Evolutionary conservation across 805 yeast species (phyloP).

Genomic region (Ogataea kodamae): DNA sequence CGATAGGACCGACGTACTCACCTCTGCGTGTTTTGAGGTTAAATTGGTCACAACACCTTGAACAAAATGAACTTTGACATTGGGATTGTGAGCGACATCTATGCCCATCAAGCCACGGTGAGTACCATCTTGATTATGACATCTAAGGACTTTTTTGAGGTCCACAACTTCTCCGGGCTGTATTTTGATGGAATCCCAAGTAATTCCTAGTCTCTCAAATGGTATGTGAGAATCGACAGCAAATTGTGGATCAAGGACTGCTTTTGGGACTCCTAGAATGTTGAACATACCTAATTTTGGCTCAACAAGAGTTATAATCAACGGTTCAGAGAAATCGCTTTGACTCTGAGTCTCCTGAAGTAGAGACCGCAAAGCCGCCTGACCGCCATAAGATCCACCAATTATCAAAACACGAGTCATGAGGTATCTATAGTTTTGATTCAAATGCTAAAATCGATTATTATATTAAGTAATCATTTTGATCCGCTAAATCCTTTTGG

Average conservation of each 20-base stretch:
- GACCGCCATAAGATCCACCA: slow-evolving; percentile 17
- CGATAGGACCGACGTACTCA: slow-evolving; percentile 1
- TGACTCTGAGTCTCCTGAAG: slow-evolving; percentile 5
- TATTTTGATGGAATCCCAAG: slow-evolving; percentile 14
- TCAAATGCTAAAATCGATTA: too few species aligned
- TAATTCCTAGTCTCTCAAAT: slow-evolving; percentile 8
- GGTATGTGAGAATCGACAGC: slow-evolving; percentile 23
- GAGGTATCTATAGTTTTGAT: too few species aligned
- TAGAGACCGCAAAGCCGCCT: slow-evolving; percentile 9
- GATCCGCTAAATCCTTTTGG: too few species aligned
- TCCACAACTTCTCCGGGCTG: slow-evolving; percentile 1
- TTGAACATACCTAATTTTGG: slow-evolving; percentile 42
- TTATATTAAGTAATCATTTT: too few species aligned
- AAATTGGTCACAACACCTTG: slow-evolving; percentile 12
- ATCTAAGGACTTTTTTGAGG: slow-evolving; percentile 6
- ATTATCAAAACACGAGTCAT: slow-evolving; percentile 11
- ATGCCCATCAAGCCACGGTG: slow-evolving; percentile 2
- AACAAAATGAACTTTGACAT: slow-evolving; percentile 11
- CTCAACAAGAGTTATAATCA: slow-evolving; percentile 35
- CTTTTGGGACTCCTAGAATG: slow-evolving; percentile 37
- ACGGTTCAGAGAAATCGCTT: slow-evolving; percentile 1
- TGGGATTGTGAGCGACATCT: slow-evolving; percentile 8
- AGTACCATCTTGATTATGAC: slow-evolving; percentile 5
- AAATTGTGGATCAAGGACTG: slow-evolving; percentile 35
- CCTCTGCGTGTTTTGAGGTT: slow-evolving; percentile 3